Evolutionary conservation across 345 rosid genomes (phyloP), one percentile per base, ranked within the genome.

Genomic region (Hypericum androsaemum): DNA sequence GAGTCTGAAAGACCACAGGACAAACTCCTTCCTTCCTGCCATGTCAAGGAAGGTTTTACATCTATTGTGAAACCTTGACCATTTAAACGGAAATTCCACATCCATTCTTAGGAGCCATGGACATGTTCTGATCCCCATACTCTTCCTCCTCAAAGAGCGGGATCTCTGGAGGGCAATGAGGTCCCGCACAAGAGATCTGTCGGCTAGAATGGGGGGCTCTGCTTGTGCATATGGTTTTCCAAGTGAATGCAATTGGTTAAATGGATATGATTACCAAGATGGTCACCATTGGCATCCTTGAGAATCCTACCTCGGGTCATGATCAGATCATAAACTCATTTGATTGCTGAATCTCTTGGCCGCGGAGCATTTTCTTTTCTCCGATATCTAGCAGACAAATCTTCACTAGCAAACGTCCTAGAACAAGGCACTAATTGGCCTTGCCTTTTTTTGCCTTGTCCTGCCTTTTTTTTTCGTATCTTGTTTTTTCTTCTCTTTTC

Each of bases 211-310:
- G 14, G 97, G n/a, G n/a, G 95, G 63, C 89, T 88, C 52, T 88
- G 99, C 71, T 88, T 92, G 63, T 88, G 99, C 97, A 88, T 88
- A 67, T 88, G 99, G 64, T 94, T 83, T 77, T 94, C 88, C 77
- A 94, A 77, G 74, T 94, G 97, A 63, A 94, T 94, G 66, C 97
- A 94, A 53, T 94, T 94, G 39, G 95, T 86, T 61, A 94, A 77
- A 59, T 94, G 99, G 59, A 94, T 75, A 70, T 94, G 97, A 68
- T 86, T 86, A 56, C 94, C 89, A 36, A 85, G 95, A 80, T 94
- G 97, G 63, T 94, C 95, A 56, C 92, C 86, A 80, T 88, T 86
- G 54, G 85, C 60, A 75, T 92, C 96, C 75, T 81, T 88, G 13
- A 80, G 88, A 64, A 85, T 64, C 74, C 94, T 76, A 63, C 74